Evolutionary conservation across 2,329 filamentous ascomycete genomes (phyloP).

Genomic region (Calonectria crousiana): DNA sequence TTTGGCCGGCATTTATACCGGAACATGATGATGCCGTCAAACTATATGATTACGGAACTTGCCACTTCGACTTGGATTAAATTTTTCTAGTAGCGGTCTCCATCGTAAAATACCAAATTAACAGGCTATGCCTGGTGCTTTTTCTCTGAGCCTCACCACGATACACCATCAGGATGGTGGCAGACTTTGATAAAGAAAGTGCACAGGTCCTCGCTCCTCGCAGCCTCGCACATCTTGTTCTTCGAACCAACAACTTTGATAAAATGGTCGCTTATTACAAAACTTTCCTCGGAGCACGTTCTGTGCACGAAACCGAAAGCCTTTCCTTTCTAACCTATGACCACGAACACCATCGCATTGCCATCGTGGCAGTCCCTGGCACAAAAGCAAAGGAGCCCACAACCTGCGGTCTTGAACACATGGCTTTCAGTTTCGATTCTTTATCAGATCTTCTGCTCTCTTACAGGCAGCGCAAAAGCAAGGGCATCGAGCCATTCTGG

Average conservation of each 20-base stretch:
- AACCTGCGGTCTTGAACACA: not conserved
- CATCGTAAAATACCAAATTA: not conserved
- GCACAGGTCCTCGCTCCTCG: not conserved
- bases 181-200: not conserved
- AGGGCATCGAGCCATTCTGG: constrained; percentile 19
- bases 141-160: not conserved
- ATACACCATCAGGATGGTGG: not conserved
- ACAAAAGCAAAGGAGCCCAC: not conserved
- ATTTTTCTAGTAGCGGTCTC: not conserved
- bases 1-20: not conserved
- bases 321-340: constrained; percentile 6
- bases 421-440: not conserved
- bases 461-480: constrained; percentile 1
- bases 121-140: not conserved
- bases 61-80: too few relatives aligned
- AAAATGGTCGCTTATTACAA: constrained; percentile 3
- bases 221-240: not conserved
- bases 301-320: not conserved
- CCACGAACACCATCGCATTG: not conserved
- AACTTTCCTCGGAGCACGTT: not conserved
- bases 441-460: not conserved
- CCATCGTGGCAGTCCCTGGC: not conserved
- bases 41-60: not conserved
- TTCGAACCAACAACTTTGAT: not conserved
- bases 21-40: not conserved